Evolutionary conservation across 1,284 basidiomycete species (phyloP).

Genomic region (Rhizopogon hawkerae): DNA sequence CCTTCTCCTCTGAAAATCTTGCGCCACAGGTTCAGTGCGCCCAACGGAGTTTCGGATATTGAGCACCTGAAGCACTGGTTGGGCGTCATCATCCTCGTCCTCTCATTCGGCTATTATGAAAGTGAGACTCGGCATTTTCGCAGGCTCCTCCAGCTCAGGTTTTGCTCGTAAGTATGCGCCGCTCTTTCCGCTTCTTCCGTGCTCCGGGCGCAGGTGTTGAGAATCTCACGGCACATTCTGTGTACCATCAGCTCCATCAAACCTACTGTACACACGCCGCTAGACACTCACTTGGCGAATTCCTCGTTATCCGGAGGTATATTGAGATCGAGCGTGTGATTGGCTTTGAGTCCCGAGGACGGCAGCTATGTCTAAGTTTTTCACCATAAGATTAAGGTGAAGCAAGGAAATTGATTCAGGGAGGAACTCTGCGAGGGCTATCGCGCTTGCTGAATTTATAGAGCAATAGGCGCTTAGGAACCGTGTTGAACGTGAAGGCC

Average conservation of each 20-base stretch:
- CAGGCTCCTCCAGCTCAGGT: slow-evolving; percentile 59
- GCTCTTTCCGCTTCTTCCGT: slow-evolving; percentile 71
- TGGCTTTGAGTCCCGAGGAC: slow-evolving; percentile 78
- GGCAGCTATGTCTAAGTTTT: slow-evolving; percentile 79
- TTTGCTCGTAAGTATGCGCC: slow-evolving; percentile 41
- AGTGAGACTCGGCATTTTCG: slow-evolving; percentile 64
- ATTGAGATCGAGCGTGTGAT: slow-evolving; percentile 81
- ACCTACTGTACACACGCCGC: not conserved
- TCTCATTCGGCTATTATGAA: slow-evolving; percentile 59
- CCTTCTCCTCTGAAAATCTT: slow-evolving; percentile 26
- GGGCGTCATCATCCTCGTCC: slow-evolving; percentile 53
- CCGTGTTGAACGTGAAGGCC: slow-evolving; percentile 88
- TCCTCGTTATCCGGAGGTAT: slow-evolving; percentile 86
- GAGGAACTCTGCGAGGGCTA: slow-evolving; percentile 92
- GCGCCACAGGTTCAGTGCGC: no score
- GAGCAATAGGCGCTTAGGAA: slow-evolving; percentile 88
- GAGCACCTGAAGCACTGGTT: no score
- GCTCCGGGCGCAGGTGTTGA: slow-evolving; percentile 82
- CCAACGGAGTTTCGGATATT: no score
- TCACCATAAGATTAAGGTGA: slow-evolving; percentile 82
- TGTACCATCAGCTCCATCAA: not conserved
- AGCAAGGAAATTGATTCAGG: slow-evolving; percentile 83
- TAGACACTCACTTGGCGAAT: slow-evolving; percentile 56
- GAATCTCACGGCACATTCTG: slow-evolving; percentile 69
- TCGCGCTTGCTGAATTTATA: slow-evolving; percentile 83